A percentile compares a stretch with the other conserved stretches of the same genome.
Conservation (phyloP, 2,329 filamentous ascomycete genomes). For the Emydomyces testavorans region DNA sequence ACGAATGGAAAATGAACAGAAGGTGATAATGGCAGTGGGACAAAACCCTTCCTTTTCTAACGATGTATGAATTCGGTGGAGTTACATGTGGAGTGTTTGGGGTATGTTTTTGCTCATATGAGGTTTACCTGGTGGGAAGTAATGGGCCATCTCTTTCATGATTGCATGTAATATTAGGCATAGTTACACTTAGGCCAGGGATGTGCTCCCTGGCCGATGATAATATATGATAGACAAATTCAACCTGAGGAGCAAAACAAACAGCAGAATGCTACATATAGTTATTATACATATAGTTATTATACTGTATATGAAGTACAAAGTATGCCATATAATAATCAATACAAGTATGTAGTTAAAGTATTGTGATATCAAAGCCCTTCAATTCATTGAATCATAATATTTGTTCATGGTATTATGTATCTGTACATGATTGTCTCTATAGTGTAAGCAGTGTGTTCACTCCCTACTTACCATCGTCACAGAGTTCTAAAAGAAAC, state of each 20-base stretch:
- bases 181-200: too few species aligned
- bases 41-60: too few species aligned
- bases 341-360: neutral
- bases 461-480: neutral
- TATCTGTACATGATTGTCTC: constrained; percentile 7
- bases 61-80: too few species aligned
- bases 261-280: too few species aligned
- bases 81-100: too few species aligned
- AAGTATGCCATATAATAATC: too few species aligned
- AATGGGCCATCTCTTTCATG: neutral
- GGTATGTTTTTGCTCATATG: neutral
- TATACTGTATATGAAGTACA: neutral
- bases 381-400: constrained; percentile 4
- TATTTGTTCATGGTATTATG: constrained; percentile 7
- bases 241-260: too few species aligned
- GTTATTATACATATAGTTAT: too few species aligned
- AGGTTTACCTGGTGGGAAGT: neutral
- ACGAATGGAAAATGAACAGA: neutral
- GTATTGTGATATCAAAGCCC: too few species aligned
- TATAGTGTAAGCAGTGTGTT: constrained; percentile 3
- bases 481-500: neutral
- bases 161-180: neutral
- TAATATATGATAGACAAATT: neutral
- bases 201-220: too few species aligned
- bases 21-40: too few species aligned